Evolutionary conservation across 176 grass and related monocot species (phyloP).

Genomic region (Alopecurus myosuroides): DNA sequence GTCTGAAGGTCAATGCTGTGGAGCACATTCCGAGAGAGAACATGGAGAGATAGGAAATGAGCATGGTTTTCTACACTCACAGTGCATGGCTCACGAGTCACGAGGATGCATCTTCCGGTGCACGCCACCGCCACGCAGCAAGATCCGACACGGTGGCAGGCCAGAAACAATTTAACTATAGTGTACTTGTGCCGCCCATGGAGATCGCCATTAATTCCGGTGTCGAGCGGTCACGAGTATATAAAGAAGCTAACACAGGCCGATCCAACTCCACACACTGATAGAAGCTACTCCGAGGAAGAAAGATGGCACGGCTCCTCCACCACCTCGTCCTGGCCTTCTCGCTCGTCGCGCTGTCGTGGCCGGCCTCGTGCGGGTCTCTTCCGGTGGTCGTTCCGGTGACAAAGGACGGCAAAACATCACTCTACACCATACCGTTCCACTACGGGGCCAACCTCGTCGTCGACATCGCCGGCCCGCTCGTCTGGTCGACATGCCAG

Average conservation of each 20-base stretch:
- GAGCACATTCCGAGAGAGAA: neutral
- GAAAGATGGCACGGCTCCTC: neutral
- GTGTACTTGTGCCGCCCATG: neutral
- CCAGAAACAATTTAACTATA: neutral
- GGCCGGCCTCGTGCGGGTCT: neutral
- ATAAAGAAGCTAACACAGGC: neutral
- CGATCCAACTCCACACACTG: too few relatives aligned
- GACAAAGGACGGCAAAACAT: conserved; percentile 10
- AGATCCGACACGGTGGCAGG: neutral
- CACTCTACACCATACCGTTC: conserved; percentile 33
- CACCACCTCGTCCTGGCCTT: neutral
- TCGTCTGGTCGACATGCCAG: conserved; percentile 38
- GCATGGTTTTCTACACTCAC: neutral
- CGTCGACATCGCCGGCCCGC: conserved; percentile 28
- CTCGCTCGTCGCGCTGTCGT: neutral
- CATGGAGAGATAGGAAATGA: neutral
- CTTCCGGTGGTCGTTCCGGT: conserved; percentile 13
- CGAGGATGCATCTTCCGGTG: neutral
- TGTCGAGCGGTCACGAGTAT: neutral
- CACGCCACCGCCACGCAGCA: neutral
- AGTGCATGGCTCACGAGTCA: neutral
- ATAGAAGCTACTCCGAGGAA: neutral
- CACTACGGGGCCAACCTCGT: neutral
- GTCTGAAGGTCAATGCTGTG: neutral
- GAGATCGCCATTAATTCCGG: neutral